A percentile compares a stretch with the other conserved stretches of the same genome.
phyloP scores from a whole-genome alignment of 495 filamentous ascomycete genomes.

The Cenococcum geophilum region DNA sequence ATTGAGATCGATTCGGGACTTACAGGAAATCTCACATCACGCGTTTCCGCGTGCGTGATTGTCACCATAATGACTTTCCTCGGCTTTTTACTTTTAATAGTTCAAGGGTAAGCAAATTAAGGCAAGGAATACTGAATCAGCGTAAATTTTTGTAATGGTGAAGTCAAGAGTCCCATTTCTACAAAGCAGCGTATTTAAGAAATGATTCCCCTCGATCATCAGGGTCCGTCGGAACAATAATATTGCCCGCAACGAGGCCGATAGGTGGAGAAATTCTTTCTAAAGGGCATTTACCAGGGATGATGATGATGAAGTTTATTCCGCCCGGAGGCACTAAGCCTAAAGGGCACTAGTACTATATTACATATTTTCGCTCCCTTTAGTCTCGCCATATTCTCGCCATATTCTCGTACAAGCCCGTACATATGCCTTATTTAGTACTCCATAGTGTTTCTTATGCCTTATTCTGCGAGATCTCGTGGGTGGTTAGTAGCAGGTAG shows the following conservation, averaged over 20 bases:
- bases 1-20: conserved; percentile 28
- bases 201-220: neutral
- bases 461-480: no score
- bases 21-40: conserved; percentile 87
- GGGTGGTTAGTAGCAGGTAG: no score
- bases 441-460: no score
- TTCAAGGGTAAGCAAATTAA: neutral
- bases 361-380: no score
- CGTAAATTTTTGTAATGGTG: neutral
- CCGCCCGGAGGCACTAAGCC: no score
- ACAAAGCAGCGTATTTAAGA: neutral
- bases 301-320: no score
- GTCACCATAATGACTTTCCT: conserved; percentile 51
- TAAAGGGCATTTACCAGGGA: neutral
- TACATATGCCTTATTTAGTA: no score
- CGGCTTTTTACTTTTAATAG: neutral
- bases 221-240: neutral
- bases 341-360: no score
- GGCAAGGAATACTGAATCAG: neutral
- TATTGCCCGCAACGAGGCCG: neutral
- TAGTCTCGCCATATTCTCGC: no score
- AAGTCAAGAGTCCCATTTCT: neutral
- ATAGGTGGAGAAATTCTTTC: conserved; percentile 19
- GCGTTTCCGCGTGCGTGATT: conserved; percentile 71
- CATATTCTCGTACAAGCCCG: no score